Conservation (phyloP, 1,284 basidiomycete genomes). For the Tremellales sp. region DNA sequence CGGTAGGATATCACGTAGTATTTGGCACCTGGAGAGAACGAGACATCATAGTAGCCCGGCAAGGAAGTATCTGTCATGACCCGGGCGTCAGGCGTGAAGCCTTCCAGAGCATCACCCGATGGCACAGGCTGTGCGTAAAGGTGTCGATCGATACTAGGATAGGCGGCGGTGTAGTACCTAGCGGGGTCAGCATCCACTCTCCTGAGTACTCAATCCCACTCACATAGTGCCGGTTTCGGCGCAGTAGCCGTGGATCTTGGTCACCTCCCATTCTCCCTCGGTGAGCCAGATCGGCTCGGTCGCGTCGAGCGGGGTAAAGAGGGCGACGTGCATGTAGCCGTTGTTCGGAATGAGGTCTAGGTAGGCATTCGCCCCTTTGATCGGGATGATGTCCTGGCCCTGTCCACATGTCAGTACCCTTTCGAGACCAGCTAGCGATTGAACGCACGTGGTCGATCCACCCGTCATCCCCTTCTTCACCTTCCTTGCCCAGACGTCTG, state of each 20-base stretch:
- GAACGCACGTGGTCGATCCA: conserved; percentile 73
- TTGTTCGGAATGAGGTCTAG: conserved; percentile 80
- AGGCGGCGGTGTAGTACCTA: conserved; percentile 85
- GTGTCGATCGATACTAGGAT: conserved; percentile 76
- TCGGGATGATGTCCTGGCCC: conserved; percentile 48
- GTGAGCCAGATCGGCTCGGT: conserved; percentile 75
- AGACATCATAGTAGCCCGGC: conserved; percentile 62
- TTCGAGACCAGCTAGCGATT: background rate
- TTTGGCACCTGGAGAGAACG: conserved; percentile 75
- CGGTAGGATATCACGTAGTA: conserved; percentile 77
- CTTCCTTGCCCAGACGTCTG: conserved; percentile 67
- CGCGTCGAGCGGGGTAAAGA: conserved; percentile 71
- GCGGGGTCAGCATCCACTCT: conserved; percentile 6
- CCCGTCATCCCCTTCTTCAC: conserved; percentile 81
- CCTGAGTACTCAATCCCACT: conserved; percentile 36
- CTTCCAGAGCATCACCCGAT: conserved; percentile 13
- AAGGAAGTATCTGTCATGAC: conserved; percentile 64
- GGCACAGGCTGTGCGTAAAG: conserved; percentile 72
- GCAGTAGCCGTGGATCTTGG: conserved; percentile 70
- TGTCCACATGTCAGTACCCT: conserved; percentile 6
- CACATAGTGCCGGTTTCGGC: conserved; percentile 64
- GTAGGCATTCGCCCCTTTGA: conserved; percentile 56
- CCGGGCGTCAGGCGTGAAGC: conserved; percentile 37
- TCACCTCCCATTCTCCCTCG: conserved; percentile 84
- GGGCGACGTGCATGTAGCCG: conserved; percentile 84